Evolutionary conservation across 225 moss, liverwort and hornwort genomes (phyloP).

Genomic region (Bryum argenteum): DNA sequence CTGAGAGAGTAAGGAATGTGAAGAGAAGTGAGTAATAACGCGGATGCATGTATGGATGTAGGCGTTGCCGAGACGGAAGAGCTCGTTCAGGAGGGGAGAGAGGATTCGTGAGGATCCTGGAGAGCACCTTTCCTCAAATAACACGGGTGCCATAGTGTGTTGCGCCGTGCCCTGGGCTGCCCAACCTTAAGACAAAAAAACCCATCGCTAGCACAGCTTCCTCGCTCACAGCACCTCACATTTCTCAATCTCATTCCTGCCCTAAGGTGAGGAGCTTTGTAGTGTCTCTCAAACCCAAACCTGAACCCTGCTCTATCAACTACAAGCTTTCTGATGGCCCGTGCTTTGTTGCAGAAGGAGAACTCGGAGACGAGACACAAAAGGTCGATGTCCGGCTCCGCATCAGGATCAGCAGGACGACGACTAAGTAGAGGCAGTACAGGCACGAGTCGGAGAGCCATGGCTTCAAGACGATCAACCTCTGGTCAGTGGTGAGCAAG

Average conservation of each 20-base stretch:
- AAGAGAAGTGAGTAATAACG: constrained; percentile 32
- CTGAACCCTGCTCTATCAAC: not conserved
- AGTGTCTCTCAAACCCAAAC: not conserved
- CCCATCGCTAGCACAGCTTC: constrained; percentile 20
- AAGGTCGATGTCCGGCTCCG: constrained; percentile 33
- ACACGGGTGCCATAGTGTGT: constrained; percentile 50
- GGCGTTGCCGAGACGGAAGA: constrained; percentile 48
- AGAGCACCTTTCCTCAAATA: constrained; percentile 37
- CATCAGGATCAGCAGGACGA: constrained; percentile 35
- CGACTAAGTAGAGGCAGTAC: constrained; percentile 36
- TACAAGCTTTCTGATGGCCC: not conserved
- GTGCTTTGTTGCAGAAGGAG: constrained; percentile 39
- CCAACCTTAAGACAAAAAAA: constrained; percentile 41
- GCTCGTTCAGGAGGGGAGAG: constrained; percentile 46
- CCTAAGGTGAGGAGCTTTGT: not conserved
- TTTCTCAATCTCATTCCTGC: not conserved
- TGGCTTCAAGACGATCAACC: constrained; percentile 34
- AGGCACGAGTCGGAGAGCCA: constrained; percentile 24
- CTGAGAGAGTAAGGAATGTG: constrained; percentile 16
- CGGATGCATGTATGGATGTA: constrained; percentile 40
- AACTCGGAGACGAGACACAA: constrained; percentile 4
- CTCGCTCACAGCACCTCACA: not conserved
- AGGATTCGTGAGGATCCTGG: constrained; percentile 31
- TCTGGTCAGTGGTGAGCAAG: constrained; percentile 28
- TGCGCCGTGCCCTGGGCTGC: constrained; percentile 57